phyloP scores from a whole-genome alignment of 2,329 filamentous ascomycete species.

The Aspergillus chevalieri region DNA sequence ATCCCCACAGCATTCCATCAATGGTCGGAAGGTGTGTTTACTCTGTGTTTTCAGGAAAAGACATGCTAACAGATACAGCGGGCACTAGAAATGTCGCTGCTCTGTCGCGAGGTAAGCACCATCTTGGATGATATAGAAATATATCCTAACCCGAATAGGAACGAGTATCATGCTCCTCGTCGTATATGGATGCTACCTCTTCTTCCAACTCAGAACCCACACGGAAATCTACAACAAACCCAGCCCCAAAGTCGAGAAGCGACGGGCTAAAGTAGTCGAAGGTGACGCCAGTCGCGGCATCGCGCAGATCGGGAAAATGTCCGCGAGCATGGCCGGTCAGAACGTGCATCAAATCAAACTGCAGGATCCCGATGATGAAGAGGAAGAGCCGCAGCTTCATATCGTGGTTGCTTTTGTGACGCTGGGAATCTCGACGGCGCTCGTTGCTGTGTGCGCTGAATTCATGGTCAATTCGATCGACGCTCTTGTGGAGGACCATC shows the following conservation, averaged over 20 bases:
- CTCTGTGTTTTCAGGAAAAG: background rate
- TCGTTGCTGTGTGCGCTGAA: slow-evolving; percentile 72
- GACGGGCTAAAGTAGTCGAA: slow-evolving; percentile 40
- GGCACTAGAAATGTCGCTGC: slow-evolving; percentile 21
- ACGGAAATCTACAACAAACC: slow-evolving; percentile 70
- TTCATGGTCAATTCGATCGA: slow-evolving; percentile 58
- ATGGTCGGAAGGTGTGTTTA: slow-evolving; percentile 38
- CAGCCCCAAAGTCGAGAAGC: slow-evolving; percentile 68
- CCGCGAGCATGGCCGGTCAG: slow-evolving; percentile 46
- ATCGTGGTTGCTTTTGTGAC: slow-evolving; percentile 66
- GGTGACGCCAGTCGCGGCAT: slow-evolving; percentile 47
- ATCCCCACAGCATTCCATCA: slow-evolving; percentile 81
- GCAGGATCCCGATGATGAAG: slow-evolving; percentile 61
- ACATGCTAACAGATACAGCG: slow-evolving; percentile 14
- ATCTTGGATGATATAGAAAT: too few species aligned
- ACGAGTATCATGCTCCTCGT: slow-evolving; percentile 73
- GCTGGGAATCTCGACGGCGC: slow-evolving; percentile 64
- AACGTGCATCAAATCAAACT: slow-evolving; percentile 42
- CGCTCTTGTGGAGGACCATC: slow-evolving; percentile 43
- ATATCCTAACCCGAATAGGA: slow-evolving; percentile 14
- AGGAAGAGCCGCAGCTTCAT: slow-evolving; percentile 68
- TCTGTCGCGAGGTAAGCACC: slow-evolving; percentile 24
- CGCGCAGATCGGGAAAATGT: slow-evolving; percentile 49
- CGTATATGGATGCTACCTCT: slow-evolving; percentile 75
- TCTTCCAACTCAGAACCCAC: slow-evolving; percentile 89